Percentiles rank a stretch among this genome's conserved stretches.
Conservation (phyloP, 208 protist species). For the Trichomonas gallinae region DNA sequence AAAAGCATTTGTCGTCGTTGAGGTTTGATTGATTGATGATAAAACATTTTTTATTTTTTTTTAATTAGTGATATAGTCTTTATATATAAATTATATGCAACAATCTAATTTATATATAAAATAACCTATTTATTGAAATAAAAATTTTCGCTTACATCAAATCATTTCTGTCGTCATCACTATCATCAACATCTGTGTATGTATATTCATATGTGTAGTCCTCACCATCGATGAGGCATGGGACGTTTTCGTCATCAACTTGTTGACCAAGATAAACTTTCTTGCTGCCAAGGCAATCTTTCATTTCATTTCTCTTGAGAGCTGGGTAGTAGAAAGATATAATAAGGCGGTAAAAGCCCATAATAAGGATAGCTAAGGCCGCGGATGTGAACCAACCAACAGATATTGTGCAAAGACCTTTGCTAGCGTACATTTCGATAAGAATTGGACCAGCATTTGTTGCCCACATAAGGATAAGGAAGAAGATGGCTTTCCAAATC, state of each 20-base stretch:
- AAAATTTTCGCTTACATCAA: too few species aligned
- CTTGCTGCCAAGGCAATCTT: background rate
- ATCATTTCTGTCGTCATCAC: too few species aligned
- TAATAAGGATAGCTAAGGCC: background rate
- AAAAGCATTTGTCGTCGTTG: too few species aligned
- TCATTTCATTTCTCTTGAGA: background rate
- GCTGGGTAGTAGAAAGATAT: background rate
- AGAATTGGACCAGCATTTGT: background rate
- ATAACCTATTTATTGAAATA: too few species aligned
- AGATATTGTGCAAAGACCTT: background rate
- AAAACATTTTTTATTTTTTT: too few species aligned
- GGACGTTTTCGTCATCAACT: background rate
- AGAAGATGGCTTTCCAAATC: background rate
- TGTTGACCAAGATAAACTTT: background rate
- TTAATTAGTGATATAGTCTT: too few species aligned
- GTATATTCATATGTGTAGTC: background rate
- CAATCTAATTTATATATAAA: too few species aligned
- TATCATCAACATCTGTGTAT: background rate
- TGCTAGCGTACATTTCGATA: background rate
- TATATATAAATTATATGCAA: too few species aligned
- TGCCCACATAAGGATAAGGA: background rate
- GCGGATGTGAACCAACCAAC: background rate
- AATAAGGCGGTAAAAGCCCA: background rate
- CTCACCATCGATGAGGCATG: background rate
- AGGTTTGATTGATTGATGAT: too few species aligned